A percentile compares a stretch with the other conserved stretches of the same genome.
phyloP scores from a whole-genome alignment of 1,284 basidiomycete species.

The Phaffia rhodozyma region DNA sequence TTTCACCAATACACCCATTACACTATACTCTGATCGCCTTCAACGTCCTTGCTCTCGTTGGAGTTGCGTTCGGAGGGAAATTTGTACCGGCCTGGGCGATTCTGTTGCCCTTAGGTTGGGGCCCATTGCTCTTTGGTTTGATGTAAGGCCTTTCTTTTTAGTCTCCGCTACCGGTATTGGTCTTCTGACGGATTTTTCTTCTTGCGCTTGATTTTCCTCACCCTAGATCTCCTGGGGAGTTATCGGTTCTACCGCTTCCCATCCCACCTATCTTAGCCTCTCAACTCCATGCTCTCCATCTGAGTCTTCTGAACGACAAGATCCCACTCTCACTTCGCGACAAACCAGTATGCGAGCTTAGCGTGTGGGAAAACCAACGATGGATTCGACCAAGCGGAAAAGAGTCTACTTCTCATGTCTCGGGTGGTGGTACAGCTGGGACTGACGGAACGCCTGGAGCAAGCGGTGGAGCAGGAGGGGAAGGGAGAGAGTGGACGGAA shows the following conservation, averaged over 20 bases:
- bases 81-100: slow-evolving; percentile 2
- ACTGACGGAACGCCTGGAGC: neutral
- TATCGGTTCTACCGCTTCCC: neutral
- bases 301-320: slow-evolving; percentile 5
- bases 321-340: neutral
- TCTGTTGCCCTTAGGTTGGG: slow-evolving; percentile 10
- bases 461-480: neutral
- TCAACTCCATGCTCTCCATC: neutral
- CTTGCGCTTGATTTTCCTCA: neutral
- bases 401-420: neutral
- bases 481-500: neutral
- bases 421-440: neutral
- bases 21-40: slow-evolving; percentile 8
- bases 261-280: neutral
- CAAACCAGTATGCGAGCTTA: neutral
- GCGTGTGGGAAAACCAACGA: slow-evolving; percentile 9
- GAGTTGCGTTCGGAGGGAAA: neutral
- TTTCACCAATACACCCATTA: slow-evolving; percentile 8
- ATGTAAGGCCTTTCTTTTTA: neutral
- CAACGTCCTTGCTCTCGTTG: neutral
- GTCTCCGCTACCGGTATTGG: neutral
- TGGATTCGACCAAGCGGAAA: neutral
- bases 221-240: neutral
- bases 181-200: neutral
- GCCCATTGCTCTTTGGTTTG: slow-evolving; percentile 2